Base-by-base conservation (phyloP, 2,329 filamentous ascomycete genomes). In the Emergomyces africanus region DNA sequence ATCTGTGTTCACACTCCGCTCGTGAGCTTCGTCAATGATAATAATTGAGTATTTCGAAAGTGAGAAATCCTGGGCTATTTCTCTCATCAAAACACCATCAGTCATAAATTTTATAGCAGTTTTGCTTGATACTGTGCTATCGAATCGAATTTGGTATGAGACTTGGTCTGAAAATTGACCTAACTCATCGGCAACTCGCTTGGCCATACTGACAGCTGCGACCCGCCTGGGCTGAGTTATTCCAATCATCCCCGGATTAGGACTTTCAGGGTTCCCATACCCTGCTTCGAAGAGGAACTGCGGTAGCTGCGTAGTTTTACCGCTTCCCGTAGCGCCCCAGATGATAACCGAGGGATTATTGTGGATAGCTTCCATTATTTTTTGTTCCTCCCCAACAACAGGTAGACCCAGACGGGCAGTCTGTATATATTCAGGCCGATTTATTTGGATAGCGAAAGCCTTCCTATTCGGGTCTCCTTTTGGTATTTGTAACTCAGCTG, bases 81-180 rank as follows among this genome's bases (percentile, higher is more conserved):
- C 94, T 59, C 94, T 86, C 10, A 99, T 81, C 61, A 99, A 78
- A 33, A 99, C 90, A 80, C 94, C 94, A 72, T 99, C 94, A 0
- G 94, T 99, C 91, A 99, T 96, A 75, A 97, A 99, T 71, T 99
- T 99, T 71, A 99, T 83, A 5, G 89, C 88, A 0, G 94, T 99
- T 57, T 90, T 86, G 33, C 84, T 78, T 54, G 85, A 83, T 1
- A 88, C 85, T 0, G 86, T 92, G 55, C 87, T 90, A 69, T 99
- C 94, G 64, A 97, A 99, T 28, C 95, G 87, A 66, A 99, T 96
- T 71, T 91, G 94, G 71, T 97, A 95, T 4, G 89, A 89, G 6
- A 99, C 91, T 54, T 82, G 82, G 30, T 86, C 79, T n/a, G 84
- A 85, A 66, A 86, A 83, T 53, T 88, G 80, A 1, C 90, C 90